Evolutionary conservation across 495 filamentous ascomycete genomes (phyloP).

Genomic region (Neurospora tetraspora): DNA sequence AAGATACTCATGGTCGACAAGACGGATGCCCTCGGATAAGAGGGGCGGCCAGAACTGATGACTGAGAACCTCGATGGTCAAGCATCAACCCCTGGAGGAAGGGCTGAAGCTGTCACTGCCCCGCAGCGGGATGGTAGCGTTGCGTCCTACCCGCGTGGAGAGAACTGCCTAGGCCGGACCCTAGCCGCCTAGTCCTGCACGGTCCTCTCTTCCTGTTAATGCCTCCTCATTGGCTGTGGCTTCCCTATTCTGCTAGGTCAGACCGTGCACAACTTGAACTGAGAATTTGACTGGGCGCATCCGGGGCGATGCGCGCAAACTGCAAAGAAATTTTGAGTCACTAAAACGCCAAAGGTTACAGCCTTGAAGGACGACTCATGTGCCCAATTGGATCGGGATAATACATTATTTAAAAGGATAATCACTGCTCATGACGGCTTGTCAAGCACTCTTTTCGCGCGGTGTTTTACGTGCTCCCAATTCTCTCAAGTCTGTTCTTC

Average conservation of each 20-base stretch:
- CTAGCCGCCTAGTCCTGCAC: neutral
- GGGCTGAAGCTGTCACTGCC: neutral
- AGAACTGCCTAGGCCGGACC: neutral
- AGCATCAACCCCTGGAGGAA: neutral
- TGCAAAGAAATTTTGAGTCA: neutral
- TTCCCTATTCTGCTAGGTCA: fast-evolving
- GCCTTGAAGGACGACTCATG: neutral
- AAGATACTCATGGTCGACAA: too few relatives aligned
- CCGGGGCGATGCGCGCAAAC: neutral
- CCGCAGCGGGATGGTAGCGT: neutral
- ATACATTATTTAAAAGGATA: neutral
- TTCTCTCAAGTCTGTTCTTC: neutral
- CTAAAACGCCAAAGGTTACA: neutral
- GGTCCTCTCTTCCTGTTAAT: neutral
- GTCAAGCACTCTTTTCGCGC: neutral
- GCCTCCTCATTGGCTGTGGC: neutral
- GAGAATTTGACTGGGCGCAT: neutral
- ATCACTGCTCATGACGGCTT: neutral
- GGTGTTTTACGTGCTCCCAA: neutral
- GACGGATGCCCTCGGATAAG: neutral
- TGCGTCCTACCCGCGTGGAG: neutral
- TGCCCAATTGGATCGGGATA: neutral
- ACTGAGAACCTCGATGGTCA: neutral
- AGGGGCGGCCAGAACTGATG: neutral
- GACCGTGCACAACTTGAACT: neutral